Conservation (phyloP, 176 grass and related monocot genomes). For the Zoysia pacifica region DNA sequence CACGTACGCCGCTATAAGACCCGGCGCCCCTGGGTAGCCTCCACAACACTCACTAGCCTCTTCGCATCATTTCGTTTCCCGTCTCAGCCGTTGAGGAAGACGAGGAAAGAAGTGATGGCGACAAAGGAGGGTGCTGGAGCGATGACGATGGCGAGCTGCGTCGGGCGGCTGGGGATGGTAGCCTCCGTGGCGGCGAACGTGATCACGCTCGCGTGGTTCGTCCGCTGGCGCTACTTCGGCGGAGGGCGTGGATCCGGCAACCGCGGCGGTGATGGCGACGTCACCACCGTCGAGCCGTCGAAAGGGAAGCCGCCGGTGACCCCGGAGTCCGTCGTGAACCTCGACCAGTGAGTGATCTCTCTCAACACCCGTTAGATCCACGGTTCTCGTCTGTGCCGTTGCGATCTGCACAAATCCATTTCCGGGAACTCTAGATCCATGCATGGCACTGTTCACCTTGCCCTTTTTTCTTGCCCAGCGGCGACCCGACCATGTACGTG, state of each 20-base stretch:
- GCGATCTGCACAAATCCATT: background rate
- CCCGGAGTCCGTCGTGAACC: slow-evolving; percentile 41
- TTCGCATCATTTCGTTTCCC: background rate
- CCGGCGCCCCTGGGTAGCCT: background rate
- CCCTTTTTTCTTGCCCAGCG: slow-evolving; percentile 37
- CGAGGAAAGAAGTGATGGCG: background rate
- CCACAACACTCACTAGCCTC: background rate
- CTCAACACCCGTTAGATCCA: background rate
- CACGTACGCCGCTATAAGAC: background rate
- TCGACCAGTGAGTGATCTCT: slow-evolving; percentile 61
- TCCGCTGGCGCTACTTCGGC: slow-evolving; percentile 23
- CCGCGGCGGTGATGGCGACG: background rate
- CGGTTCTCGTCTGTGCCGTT: background rate
- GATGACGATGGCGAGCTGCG: background rate
- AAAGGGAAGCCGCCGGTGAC: slow-evolving; percentile 25
- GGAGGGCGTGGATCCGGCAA: background rate
- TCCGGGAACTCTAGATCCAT: background rate
- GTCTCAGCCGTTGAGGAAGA: background rate
- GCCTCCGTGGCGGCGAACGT: slow-evolving; percentile 41
- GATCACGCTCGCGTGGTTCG: slow-evolving; percentile 11
- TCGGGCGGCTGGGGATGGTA: slow-evolving; percentile 23
- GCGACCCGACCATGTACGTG: slow-evolving; percentile 70
- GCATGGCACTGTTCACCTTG: background rate
- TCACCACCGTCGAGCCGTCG: background rate
- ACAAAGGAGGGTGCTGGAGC: background rate